Evolutionary conservation across 176 grass and related monocot genomes (phyloP).

Genomic region (Hsuehochloa calcarea): DNA sequence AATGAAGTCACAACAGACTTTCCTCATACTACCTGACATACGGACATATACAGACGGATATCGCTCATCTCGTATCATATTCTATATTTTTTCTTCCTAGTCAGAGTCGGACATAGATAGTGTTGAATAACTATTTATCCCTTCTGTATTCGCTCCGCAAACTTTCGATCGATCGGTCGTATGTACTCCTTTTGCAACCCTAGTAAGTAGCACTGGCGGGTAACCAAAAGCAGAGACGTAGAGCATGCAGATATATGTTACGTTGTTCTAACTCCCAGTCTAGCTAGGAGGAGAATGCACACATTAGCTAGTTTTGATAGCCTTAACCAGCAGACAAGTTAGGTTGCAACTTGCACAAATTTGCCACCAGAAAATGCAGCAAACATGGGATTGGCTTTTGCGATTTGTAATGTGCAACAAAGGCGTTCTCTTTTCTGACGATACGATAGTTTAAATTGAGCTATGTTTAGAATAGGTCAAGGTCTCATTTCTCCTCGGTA

Average conservation of each 20-base stretch:
- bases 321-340: constrained; percentile 1
- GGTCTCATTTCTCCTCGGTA: neutral
- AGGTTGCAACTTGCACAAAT: neutral
- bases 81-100: no score
- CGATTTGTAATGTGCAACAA: neutral
- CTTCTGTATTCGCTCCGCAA: no score
- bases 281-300: neutral
- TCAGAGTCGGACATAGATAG: no score
- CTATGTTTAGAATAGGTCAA: neutral
- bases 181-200: no score
- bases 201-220: neutral
- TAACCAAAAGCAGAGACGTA: constrained; percentile 19
- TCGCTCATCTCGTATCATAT: no score
- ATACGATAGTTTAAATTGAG: neutral
- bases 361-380: neutral
- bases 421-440: neutral
- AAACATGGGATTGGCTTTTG: neutral
- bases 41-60: no score
- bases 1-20: no score
- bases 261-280: neutral
- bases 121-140: no score
- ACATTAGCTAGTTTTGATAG: neutral
- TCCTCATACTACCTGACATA: no score
- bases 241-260: neutral
- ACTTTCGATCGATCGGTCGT: no score